Evolutionary conservation across 805 yeast genomes (phyloP), one percentile per base, ranked within the genome.

Genomic region (Maudiozyma barnettii): DNA sequence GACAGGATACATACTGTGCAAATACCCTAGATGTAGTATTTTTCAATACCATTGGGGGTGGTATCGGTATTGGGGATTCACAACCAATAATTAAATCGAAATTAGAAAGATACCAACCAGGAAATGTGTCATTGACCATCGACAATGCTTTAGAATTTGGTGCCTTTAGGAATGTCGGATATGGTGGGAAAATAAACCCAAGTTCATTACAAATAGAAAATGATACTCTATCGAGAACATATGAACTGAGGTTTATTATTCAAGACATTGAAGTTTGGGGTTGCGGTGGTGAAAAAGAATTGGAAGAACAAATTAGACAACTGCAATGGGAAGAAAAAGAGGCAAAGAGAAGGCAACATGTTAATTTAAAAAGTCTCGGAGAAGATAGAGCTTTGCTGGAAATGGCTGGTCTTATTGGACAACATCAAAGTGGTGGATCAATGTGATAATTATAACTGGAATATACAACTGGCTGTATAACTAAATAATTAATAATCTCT

Each of bases 311-410:
- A 65, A 70, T 74, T 41, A 78, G 76, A 56, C 76, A 76, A 50
- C 84, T 95, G 93, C 89, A 82, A 55, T 89, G 96, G 96, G 97
- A 91, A 60, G 84, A 82, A 58, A 71, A 79, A 43, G 96, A 88
- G 60, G 95, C 95, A 0, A 76, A 79, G 54, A 81, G 88, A 35
- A 71, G 97, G 45, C 84, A 82, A 56, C 72, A 77, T 26, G 76
- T 89, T 2, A 87, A 89, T 57, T 54, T 81, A 30, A 72, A 75
- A 45, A 76, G 75, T 48, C 60, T 84, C 54, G 84, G 85, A 1
- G 97, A 90, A 56, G 96, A 88, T 45, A 66, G 88, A 47, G 95
- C 96, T 0, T 69, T 90, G 43, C 66, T 90, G 51, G 97, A 89
- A 54, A 75, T 90, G 87, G 96, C 87, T 0, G 82, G 84, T 0